Conservation (phyloP, 2,329 filamentous ascomycete species). For the Aspergillus quadrilineatus region DNA sequence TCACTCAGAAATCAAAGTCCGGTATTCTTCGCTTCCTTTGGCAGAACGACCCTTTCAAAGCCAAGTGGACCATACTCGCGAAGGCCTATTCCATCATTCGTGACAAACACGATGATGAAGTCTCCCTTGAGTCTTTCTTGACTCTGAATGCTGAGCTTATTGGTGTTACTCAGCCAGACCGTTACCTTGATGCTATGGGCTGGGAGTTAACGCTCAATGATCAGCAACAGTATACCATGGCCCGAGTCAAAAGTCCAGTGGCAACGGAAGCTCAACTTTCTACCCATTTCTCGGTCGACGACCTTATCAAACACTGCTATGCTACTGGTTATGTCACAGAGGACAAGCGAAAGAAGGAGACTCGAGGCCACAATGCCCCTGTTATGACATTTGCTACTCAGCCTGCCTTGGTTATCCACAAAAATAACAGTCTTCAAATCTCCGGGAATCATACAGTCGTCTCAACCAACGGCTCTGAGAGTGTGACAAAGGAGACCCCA, state of each 20-base stretch:
- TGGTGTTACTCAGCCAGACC: background rate
- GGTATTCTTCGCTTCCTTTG: constrained; percentile 51
- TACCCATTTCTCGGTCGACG: constrained; percentile 33
- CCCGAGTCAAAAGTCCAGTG: constrained; percentile 16
- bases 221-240: constrained; percentile 27
- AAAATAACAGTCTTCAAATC: constrained; percentile 17
- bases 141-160: constrained; percentile 37
- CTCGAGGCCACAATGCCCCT: constrained; percentile 15
- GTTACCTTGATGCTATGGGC: background rate
- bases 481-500: background rate
- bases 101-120: constrained; percentile 50
- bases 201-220: constrained; percentile 32
- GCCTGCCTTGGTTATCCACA: constrained; percentile 17
- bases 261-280: constrained; percentile 23
- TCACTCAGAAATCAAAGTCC: constrained; percentile 56
- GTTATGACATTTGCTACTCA: constrained; percentile 30
- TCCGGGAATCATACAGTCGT: constrained; percentile 13
- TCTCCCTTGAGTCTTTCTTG: constrained; percentile 52
- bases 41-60: constrained; percentile 51
- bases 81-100: constrained; percentile 57
- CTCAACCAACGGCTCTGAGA: constrained; percentile 1
- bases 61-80: constrained; percentile 54
- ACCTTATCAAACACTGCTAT: constrained; percentile 35
- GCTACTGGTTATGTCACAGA: constrained; percentile 29
- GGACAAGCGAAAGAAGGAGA: constrained; percentile 8